Base-by-base conservation (phyloP, 257 asterid species). In the Solanum pennellii region DNA sequence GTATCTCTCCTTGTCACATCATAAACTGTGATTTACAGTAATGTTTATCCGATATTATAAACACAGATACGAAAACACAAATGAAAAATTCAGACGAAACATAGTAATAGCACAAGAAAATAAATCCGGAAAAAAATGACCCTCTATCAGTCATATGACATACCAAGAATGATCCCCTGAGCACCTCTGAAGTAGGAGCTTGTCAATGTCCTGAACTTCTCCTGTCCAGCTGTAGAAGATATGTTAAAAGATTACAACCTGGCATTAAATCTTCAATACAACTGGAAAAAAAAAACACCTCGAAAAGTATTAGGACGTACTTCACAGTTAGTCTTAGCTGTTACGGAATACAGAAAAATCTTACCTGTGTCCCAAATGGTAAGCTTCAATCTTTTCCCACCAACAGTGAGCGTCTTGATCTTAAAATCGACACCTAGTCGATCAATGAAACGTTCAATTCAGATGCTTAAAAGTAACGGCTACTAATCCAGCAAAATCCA, bases 281-380 rank as follows among this genome's bases (percentile, higher is more conserved):
- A 74, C 29, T 37, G 31, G n/a, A 3, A 5, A 35, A 35, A 73
- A 21, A 20, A 14, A 45, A 45, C 52, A 45, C 52, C 52, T 12
- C 60, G 21, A 23, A 21, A 39, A 3, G 5, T 75, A 39, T 41
- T 23, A 39, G 33, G 33, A 6, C 33, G 41, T 75, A 75, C 12
- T 75, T 39, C 56, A 52, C 10, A 52, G 62, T 6, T 52, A 3
- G 62, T 0, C 62, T 52, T 52, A 52, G 21, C 21, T 41, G 3
- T 39, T 12, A 41, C 23, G 41, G 21, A 41, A 41, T 41, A 59
- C 20, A 12, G 21, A 2, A 39, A 85, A 33, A 80, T 76, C 29
- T 88, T 89, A 93, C 98, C 98, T 3, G 98, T 96, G 90, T 95
- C 98, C 98, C 98, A 95, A 69, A 96, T 94, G 47, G 98, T 94